Base-by-base conservation (phyloP, 2,329 filamentous ascomycete genomes). In the Apiospora koreana region DNA sequence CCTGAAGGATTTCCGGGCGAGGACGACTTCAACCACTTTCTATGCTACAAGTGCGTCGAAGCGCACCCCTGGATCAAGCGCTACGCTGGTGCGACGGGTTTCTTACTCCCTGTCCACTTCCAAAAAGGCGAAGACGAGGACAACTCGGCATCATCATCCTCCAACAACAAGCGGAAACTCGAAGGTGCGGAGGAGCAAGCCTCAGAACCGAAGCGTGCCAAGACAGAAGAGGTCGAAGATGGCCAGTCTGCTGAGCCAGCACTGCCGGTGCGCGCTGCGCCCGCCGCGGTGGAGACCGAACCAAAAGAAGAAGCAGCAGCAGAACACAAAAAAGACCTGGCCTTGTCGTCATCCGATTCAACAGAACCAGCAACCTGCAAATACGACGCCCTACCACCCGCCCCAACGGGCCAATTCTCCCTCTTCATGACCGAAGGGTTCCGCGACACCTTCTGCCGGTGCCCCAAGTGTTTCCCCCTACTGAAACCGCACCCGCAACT, bases 41-140 rank as follows among this genome's bases (percentile, higher is more conserved):
- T 99, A 46, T 99, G 96, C 84, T 97, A 96, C 84, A 97, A 97
- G 79, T 99, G 96, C 76, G 88, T 97, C 18, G 91, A 95, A 50
- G 89, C 94, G 1, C 89, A 94, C 75, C 93, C 94, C 0, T 99
- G 96, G 96, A 92, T 98, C 80, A 97, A 95, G 83, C 86, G 86
- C 73, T 98, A 98, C 78, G 94, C 93, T 7, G 92, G 92, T 1
- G 89, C 93, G 0, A 78, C 89, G 0, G 94, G 95, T 0, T 98
- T 99, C 77, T 84, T 98, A 0, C 85, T 89, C 0, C 88, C 95
- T 0, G 88, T 98, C 0, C 91, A 90, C 71, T 79, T 82, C 70
- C 78, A 79, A 71, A 80, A 72, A 54, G 71, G 69, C 6, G 72
- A 71, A 4, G 72, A 69, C 23, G 69, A 67, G 21, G 38, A n/a